A percentile compares a stretch with the other conserved stretches of the same genome.
phyloP scores from a whole-genome alignment of 116 monocot species.

The Posidonia oceanica region DNA sequence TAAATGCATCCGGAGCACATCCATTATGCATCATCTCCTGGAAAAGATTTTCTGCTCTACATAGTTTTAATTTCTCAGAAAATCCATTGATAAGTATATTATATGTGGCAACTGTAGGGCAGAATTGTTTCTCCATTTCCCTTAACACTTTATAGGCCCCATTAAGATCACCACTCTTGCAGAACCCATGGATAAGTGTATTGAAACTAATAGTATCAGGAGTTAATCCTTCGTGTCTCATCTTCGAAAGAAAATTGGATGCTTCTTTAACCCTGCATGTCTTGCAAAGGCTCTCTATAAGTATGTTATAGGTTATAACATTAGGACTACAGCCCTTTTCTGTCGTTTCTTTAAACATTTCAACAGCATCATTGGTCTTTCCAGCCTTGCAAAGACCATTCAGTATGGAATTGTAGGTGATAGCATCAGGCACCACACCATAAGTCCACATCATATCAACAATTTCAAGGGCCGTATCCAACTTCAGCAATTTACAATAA shows the following conservation, averaged over 20 bases:
- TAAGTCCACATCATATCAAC: slow-evolving; percentile 82
- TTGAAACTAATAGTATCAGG: slow-evolving; percentile 69
- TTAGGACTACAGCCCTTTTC: slow-evolving; percentile 62
- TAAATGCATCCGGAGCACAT: slow-evolving; percentile 49
- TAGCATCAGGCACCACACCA: slow-evolving; percentile 55
- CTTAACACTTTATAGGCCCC: slow-evolving; percentile 54
- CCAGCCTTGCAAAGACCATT: slow-evolving; percentile 87
- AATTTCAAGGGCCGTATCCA: slow-evolving; percentile 65
- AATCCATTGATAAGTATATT: slow-evolving; percentile 71
- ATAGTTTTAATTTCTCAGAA: slow-evolving; percentile 44
- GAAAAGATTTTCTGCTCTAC: slow-evolving; percentile 60
- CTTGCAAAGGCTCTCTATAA: slow-evolving; percentile 80
- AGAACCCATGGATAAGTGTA: slow-evolving; percentile 83
- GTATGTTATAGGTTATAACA: slow-evolving; percentile 77
- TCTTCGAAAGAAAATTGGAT: slow-evolving; percentile 37
- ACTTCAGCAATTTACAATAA: slow-evolving; percentile 57
- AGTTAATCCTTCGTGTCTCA: slow-evolving; percentile 53
- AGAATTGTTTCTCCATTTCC: slow-evolving; percentile 35
- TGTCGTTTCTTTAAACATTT: slow-evolving; percentile 67
- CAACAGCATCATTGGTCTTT: slow-evolving; percentile 52
- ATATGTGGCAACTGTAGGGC: slow-evolving; percentile 48
- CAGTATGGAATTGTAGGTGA: slow-evolving; percentile 82
- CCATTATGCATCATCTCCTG: slow-evolving; percentile 51
- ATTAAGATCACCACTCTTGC: slow-evolving; percentile 49
- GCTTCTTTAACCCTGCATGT: slow-evolving; percentile 45